Conservation (phyloP, 2,329 filamentous ascomycete species). For the Davidsoniella eucalypti region DNA sequence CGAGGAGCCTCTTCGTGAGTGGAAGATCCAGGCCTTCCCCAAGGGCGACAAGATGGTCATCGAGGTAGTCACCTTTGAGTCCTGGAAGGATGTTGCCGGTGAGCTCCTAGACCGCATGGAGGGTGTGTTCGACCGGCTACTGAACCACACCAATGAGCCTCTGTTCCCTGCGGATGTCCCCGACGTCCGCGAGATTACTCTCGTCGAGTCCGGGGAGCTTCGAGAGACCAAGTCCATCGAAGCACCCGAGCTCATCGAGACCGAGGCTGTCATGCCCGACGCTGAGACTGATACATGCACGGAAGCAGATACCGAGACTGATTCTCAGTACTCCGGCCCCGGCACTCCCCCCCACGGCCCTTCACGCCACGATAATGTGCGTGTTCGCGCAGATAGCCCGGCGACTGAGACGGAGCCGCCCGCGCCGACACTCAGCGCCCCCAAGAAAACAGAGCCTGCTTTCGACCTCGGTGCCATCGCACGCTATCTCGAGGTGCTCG, state of each 20-base stretch:
- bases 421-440: not conserved
- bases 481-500: conserved; percentile 7
- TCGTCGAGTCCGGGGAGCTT: not conserved
- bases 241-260: not conserved
- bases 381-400: not conserved
- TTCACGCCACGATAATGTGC: not conserved
- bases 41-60: conserved; percentile 32
- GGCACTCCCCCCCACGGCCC: conserved; percentile 2
- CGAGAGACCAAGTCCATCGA: not conserved
- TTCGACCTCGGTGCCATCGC: conserved; percentile 2
- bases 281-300: not conserved
- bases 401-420: not conserved
- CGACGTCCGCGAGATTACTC: not conserved
- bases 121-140: conserved; percentile 24
- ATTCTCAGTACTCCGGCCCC: conserved; percentile 5
- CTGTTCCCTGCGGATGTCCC: conserved; percentile 17
- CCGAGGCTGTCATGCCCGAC: not conserved
- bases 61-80: conserved; percentile 43
- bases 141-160: conserved; percentile 20
- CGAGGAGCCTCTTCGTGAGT: conserved; percentile 36
- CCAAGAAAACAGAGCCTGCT: not conserved
- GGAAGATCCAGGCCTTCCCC: conserved; percentile 46
- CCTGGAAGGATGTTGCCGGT: conserved; percentile 34
- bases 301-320: not conserved
- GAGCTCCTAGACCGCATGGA: conserved; percentile 34